Conservation (phyloP, 352 stramenopile species). For the Peronospora farinosa region DNA sequence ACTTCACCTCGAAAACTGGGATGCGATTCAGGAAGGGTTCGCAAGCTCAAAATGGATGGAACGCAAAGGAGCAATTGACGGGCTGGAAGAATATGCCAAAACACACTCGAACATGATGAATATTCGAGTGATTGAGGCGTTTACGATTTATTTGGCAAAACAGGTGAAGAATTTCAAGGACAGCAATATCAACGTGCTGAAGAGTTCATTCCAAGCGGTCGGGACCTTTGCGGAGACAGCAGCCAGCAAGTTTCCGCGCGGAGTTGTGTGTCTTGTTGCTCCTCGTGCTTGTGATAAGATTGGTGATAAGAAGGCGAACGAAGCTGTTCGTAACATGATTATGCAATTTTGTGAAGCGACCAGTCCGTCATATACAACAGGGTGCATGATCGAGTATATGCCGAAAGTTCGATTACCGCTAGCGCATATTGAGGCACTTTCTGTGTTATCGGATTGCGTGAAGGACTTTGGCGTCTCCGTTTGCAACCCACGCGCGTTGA, state of each 20-base stretch:
- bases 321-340: slow-evolving; percentile 66
- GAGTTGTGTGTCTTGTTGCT: slow-evolving; percentile 65
- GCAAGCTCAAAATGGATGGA: slow-evolving; percentile 77
- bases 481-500: slow-evolving; percentile 62
- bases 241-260: slow-evolving; percentile 57
- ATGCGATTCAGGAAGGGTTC: slow-evolving; percentile 49
- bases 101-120: slow-evolving; percentile 47
- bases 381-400: slow-evolving; percentile 73
- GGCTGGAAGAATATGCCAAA: slow-evolving; percentile 52
- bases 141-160: slow-evolving; percentile 65
- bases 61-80: slow-evolving; percentile 70
- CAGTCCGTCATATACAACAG: slow-evolving; percentile 65
- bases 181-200: slow-evolving; percentile 86
- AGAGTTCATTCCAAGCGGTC: slow-evolving; percentile 78
- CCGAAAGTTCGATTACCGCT: slow-evolving; percentile 72
- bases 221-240: slow-evolving; percentile 59
- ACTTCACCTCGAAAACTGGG: slow-evolving; percentile 57
- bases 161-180: slow-evolving; percentile 86
- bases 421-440: slow-evolving; percentile 63
- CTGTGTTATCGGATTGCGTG: slow-evolving; percentile 58
- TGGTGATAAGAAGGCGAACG: slow-evolving; percentile 68
- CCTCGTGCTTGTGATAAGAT: slow-evolving; percentile 77
- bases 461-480: slow-evolving; percentile 68
- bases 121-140: slow-evolving; percentile 59
- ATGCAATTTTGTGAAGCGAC: slow-evolving; percentile 70